These are phyloP conservation scores for Colletotrichum lini DNA, from an alignment of 2,329 filamentous ascomycete species.

Conservation along the genomic window DNA sequence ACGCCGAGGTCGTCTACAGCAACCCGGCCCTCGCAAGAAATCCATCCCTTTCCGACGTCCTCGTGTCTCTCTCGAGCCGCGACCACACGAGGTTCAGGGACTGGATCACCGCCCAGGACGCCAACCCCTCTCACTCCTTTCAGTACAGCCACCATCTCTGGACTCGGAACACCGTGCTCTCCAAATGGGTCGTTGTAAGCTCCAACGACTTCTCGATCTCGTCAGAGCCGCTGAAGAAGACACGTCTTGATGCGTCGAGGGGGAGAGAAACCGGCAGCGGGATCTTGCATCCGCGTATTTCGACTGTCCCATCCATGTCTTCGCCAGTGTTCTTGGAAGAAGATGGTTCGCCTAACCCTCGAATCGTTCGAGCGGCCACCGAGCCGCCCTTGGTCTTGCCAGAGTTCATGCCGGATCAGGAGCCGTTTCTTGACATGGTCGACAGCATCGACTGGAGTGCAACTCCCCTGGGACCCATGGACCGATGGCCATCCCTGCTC, in stretches of 20 bases:
- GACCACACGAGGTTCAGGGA: slow-evolving; percentile 56
- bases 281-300: slow-evolving; percentile 18
- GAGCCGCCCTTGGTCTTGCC: slow-evolving; percentile 52
- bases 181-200: slow-evolving; percentile 57
- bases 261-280: slow-evolving; percentile 39
- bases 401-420: slow-evolving; percentile 53
- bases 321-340: slow-evolving; percentile 25
- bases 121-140: slow-evolving; percentile 47
- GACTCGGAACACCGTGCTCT: slow-evolving; percentile 54
- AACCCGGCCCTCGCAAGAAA: slow-evolving; percentile 55
- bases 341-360: slow-evolving; percentile 33
- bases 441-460: slow-evolving; percentile 62
- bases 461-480: slow-evolving; percentile 63
- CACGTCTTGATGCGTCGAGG: slow-evolving; percentile 47
- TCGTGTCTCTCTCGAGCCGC: slow-evolving; percentile 50
- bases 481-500: slow-evolving; percentile 62
- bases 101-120: slow-evolving; percentile 52
- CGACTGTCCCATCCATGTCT: slow-evolving; percentile 8
- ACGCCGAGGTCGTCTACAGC: slow-evolving; percentile 50
- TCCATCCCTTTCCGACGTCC: slow-evolving; percentile 49
- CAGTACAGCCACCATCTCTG: slow-evolving; percentile 52
- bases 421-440: slow-evolving; percentile 57
- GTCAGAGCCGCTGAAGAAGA: slow-evolving; percentile 52
- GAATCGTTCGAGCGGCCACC: slow-evolving; percentile 50
- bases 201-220: slow-evolving; percentile 54